These are phyloP conservation scores for Bipolaris oryzae DNA, from an alignment of 2,329 filamentous ascomycete genomes.

Conservation along the genomic window DNA sequence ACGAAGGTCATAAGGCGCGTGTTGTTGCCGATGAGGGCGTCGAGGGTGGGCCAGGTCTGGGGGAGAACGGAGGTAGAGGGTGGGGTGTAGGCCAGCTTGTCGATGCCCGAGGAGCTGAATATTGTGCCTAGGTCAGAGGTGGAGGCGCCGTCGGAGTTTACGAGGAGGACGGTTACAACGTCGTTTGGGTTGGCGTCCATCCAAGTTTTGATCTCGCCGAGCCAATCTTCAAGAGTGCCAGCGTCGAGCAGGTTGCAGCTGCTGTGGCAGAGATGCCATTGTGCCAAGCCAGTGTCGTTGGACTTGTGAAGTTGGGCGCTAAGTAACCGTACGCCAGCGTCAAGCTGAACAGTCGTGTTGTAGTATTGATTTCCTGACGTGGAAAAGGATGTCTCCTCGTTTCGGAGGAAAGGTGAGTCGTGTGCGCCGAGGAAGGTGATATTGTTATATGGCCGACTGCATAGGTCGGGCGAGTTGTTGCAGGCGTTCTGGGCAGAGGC, in stretches of 20 bases:
- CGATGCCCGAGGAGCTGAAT: slow-evolving; percentile 59
- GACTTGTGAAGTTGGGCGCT: slow-evolving; percentile 73
- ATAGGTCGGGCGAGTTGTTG: slow-evolving; percentile 81
- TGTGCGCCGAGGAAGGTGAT: slow-evolving; percentile 81
- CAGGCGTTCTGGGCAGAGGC: slow-evolving; percentile 60
- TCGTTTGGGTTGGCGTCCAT: slow-evolving; percentile 73
- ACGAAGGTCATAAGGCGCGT: slow-evolving; percentile 74
- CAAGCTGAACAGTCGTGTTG: slow-evolving; percentile 73
- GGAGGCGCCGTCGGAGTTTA: slow-evolving; percentile 68
- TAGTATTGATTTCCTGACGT: slow-evolving; percentile 74
- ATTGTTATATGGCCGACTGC: slow-evolving; percentile 72
- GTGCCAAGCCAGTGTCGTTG: slow-evolving; percentile 43
- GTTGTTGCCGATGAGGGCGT: slow-evolving; percentile 67
- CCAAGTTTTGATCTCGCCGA: slow-evolving; percentile 69
- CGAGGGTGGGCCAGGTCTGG: slow-evolving; percentile 72
- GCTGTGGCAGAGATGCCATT: slow-evolving; percentile 73
- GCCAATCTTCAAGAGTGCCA: slow-evolving; percentile 68
- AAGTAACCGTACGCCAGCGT: slow-evolving; percentile 73
- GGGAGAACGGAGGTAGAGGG: slow-evolving; percentile 54
- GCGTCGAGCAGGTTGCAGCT: slow-evolving; percentile 71
- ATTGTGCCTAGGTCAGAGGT: slow-evolving; percentile 61
- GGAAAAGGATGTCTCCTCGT: slow-evolving; percentile 65
- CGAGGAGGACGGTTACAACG: slow-evolving; percentile 75
- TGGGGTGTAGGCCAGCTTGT: slow-evolving; percentile 61
- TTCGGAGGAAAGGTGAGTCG: slow-evolving; percentile 73